Evolutionary conservation across 768 basidiomycete species (phyloP), one percentile per base, ranked within the genome.

Genomic region (Hortiboletus flavorubellus): DNA sequence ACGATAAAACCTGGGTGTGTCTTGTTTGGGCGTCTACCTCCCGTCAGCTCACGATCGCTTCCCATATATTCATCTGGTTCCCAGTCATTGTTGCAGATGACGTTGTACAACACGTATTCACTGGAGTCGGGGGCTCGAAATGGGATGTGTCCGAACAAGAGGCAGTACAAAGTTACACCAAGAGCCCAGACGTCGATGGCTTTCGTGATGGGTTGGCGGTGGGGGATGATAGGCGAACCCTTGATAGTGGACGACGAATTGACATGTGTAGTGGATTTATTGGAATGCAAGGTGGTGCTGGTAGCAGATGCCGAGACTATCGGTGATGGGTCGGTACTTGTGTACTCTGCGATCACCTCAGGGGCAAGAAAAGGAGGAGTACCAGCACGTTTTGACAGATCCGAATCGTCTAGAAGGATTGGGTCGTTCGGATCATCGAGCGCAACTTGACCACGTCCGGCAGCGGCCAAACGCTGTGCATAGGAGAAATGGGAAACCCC

Each of bases 181-280:
- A 99, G 80, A 0, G 97, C 96, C 97, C 97, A 99, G 34, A 99
- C 83, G 66, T 99, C 97, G 67, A 98, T 96, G 4, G 93, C 86
- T 69, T 94, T 93, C 39, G 93, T 93, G 49, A 97, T 88, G 4
- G 81, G 79, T 6, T 79, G 83, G 54, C 64, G 75, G 49, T 58
- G 68, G 6, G 53, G 59, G 26, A 60, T 31, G 48, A 58, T 49
- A 3, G 64, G 59, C 21, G 60, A 60, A n/a, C 62, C 66, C 48
- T 66, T 71, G 33, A 66, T 64, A 29, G 68, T 68, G 44, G 63
- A 65, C 31, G 63, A 64, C 4, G 67, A 68, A 49, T 71, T 63
- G 59, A 71, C 62, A 26, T 73, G 65, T 3, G 64, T 61, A 26
- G 62, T 60, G 1, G 67, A 70, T 51, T 45, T 71, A 44, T 63